Percentiles rank a stretch among this genome's conserved stretches.
Conservation (phyloP, 768 basidiomycete species). For the Strobilomyces dryophilus region DNA sequence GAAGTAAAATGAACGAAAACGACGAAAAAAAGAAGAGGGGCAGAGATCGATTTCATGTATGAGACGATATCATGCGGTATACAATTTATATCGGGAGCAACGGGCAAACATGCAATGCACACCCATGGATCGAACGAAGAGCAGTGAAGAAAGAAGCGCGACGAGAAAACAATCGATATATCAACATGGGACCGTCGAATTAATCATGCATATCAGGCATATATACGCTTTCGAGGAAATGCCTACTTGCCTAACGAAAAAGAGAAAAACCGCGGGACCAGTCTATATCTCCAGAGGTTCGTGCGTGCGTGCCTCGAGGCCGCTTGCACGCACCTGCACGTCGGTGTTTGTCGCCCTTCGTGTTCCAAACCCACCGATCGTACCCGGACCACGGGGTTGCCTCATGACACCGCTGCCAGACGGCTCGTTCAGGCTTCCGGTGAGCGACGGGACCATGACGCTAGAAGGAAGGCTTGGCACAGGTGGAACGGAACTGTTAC, state of each 20-base stretch:
- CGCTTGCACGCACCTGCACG: conserved; percentile 50
- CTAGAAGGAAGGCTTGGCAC: conserved; percentile 73
- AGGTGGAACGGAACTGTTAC: conserved; percentile 53
- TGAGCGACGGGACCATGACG: conserved; percentile 38
- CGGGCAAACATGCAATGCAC: conserved; percentile 8
- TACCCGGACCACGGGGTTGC: conserved; percentile 82
- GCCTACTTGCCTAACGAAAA: conserved; percentile 20
- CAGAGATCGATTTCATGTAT: conserved; percentile 12
- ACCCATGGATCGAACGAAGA: conserved; percentile 15
- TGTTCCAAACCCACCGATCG: conserved; percentile 59
- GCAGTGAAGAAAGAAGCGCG: conserved; percentile 5
- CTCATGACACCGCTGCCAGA: conserved; percentile 56
- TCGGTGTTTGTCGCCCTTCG: conserved; percentile 40
- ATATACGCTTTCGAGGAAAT: conserved; percentile 19
- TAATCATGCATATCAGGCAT: conserved; percentile 24
- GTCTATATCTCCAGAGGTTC: conserved; percentile 80
- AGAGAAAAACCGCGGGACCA: too few relatives aligned
- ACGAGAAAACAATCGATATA: conserved; percentile 2
- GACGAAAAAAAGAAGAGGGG: not conserved
- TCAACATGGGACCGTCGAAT: conserved; percentile 16
- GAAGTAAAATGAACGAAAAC: too few relatives aligned
- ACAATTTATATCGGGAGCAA: conserved; percentile 20
- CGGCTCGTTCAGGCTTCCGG: conserved; percentile 40
- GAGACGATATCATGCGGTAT: conserved; percentile 23
- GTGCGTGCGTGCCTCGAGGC: conserved; percentile 81